Conservation (phyloP, 2,329 filamentous ascomycete species). For the Leptoxyphium fumago region DNA sequence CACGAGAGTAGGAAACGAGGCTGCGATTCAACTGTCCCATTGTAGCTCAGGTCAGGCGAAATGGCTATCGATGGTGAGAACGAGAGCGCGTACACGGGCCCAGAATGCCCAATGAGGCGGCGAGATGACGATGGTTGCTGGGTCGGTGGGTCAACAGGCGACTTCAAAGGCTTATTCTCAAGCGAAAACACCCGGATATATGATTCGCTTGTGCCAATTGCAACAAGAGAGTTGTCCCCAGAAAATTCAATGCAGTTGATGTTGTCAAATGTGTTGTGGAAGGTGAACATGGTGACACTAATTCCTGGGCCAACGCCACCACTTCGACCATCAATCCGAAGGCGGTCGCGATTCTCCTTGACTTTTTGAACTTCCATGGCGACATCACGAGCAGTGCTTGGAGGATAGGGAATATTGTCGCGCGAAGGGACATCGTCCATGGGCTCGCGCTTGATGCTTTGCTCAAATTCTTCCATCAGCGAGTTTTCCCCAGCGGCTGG, state of each 20-base stretch:
- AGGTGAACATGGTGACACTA: constrained; percentile 94
- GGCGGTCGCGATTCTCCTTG: constrained; percentile 81
- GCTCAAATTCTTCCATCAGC: constrained; percentile 76
- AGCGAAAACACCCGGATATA: constrained; percentile 92
- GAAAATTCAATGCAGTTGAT: constrained; percentile 94
- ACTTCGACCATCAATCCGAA: constrained; percentile 71
- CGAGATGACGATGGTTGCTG: constrained; percentile 51
- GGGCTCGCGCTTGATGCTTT: constrained; percentile 78
- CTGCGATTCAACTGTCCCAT: constrained; percentile 32
- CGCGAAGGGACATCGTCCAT: constrained; percentile 68
- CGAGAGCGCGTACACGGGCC: constrained; percentile 73
- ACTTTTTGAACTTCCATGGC: constrained; percentile 89
- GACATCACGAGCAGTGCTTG: constrained; percentile 78
- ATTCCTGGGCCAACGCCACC: constrained; percentile 71
- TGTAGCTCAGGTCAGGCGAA: constrained; percentile 19
- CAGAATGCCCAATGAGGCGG: constrained; percentile 72
- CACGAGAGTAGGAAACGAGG: constrained; percentile 73
- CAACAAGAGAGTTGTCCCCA: constrained; percentile 73
- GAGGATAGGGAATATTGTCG: constrained; percentile 69
- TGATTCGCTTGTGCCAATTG: constrained; percentile 80
- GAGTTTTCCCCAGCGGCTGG: constrained; percentile 55
- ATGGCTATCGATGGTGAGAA: constrained; percentile 60
- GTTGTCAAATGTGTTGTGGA: constrained; percentile 88
- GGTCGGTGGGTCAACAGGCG: constrained; percentile 46
- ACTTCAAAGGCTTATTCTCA: constrained; percentile 66